Conservation (phyloP, 371 early-diverging fungal species). For the Phascolomyces articulosus region DNA sequence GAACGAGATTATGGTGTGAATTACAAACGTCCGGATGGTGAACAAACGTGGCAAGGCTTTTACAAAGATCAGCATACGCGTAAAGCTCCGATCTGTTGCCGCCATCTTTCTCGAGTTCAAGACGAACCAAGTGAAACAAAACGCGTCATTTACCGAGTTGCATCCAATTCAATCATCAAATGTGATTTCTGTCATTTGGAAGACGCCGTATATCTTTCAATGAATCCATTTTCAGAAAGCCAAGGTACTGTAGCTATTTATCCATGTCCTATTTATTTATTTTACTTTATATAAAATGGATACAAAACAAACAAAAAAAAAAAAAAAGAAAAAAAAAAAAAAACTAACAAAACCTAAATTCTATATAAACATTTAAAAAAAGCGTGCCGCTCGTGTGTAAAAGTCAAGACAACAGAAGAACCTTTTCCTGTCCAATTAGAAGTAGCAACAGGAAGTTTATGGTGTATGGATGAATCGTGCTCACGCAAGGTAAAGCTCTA, state of each 20-base stretch:
- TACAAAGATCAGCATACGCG: slow-evolving; percentile 20
- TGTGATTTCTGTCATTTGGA: slow-evolving; percentile 37
- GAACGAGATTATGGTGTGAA: slow-evolving; percentile 38
- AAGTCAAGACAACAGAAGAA: slow-evolving; percentile 11
- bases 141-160: slow-evolving; percentile 24
- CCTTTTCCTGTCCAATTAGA: slow-evolving; percentile 28
- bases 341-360: neutral
- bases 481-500: slow-evolving; percentile 22
- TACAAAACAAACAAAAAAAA: too few relatives aligned
- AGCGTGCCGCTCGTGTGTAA: slow-evolving; percentile 32
- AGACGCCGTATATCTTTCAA: slow-evolving; percentile 25
- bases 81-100: slow-evolving; percentile 12
- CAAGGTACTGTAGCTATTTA: too few relatives aligned
- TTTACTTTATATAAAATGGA: too few relatives aligned
- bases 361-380: neutral
- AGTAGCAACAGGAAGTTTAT: slow-evolving; percentile 22
- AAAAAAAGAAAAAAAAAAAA: too few relatives aligned
- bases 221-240: slow-evolving; percentile 30
- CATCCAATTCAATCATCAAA: neutral
- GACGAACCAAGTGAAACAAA: slow-evolving; percentile 28
- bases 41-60: slow-evolving; percentile 26
- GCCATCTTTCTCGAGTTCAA: slow-evolving; percentile 19
- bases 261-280: too few relatives aligned
- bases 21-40: slow-evolving; percentile 26
- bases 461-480: slow-evolving; percentile 30